Evolutionary conservation across 2,329 filamentous ascomycete species (phyloP).

Genomic region (Colletotrichum tofieldiae): DNA sequence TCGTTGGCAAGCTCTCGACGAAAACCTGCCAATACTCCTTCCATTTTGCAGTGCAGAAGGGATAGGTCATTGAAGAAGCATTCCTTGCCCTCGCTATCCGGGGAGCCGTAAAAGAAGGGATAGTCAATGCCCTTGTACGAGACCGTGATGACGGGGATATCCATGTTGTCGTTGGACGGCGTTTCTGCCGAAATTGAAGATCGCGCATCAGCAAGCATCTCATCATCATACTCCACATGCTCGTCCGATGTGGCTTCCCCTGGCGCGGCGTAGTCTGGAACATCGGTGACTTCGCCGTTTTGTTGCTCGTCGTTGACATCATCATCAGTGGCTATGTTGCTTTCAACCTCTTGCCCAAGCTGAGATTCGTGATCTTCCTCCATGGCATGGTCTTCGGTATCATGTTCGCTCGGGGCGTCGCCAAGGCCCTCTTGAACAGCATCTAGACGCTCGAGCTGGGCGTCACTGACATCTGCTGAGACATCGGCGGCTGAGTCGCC

Average conservation of each 20-base stretch:
- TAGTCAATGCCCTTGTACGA: conserved; percentile 62
- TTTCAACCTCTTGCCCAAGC: conserved; percentile 4
- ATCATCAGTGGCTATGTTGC: conserved; percentile 9
- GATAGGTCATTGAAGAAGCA: conserved; percentile 64
- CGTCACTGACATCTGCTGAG: conserved; percentile 11
- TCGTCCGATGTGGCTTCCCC: conserved; percentile 30
- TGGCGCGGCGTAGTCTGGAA: conserved; percentile 29
- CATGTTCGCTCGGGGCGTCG: conserved; percentile 21
- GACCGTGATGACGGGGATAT: conserved; percentile 58
- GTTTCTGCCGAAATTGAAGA: conserved; percentile 38
- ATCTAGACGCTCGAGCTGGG: not conserved
- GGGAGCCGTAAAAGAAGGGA: conserved; percentile 55
- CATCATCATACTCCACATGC: conserved; percentile 34
- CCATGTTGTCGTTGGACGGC: conserved; percentile 41
- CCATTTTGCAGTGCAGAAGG: conserved; percentile 61
- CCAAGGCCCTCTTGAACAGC: conserved; percentile 22
- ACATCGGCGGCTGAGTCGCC: conserved; percentile 52
- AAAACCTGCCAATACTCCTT: conserved; percentile 60
- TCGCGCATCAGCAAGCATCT: conserved; percentile 28
- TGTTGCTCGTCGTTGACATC: conserved; percentile 1
- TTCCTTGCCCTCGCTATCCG: conserved; percentile 50
- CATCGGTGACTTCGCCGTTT: conserved; percentile 23
- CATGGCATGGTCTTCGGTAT: conserved; percentile 11
- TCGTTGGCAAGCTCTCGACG: conserved; percentile 64
- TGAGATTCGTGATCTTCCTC: conserved; percentile 8